These are phyloP conservation scores for Mortierella sp. DNA, from an alignment of 371 early-diverging fungal genomes.

Conservation along the genomic window DNA sequence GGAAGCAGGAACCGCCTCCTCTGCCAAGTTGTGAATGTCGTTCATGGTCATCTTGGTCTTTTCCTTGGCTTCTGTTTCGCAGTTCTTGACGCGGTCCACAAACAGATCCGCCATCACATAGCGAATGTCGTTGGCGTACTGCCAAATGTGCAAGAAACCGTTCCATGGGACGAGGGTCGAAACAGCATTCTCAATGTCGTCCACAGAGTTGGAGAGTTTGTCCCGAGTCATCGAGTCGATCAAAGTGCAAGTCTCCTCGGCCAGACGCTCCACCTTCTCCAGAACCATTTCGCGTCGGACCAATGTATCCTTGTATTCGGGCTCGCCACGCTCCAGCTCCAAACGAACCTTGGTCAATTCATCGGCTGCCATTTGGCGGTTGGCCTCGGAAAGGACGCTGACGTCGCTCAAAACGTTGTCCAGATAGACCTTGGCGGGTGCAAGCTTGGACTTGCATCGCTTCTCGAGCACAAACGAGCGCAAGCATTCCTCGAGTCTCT, in stretches of 20 bases:
- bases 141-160: conserved; percentile 85
- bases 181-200: conserved; percentile 70
- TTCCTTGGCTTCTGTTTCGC: conserved; percentile 76
- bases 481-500: conserved; percentile 83
- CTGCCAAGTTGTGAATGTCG: conserved; percentile 70
- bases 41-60: conserved; percentile 68
- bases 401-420: conserved; percentile 82
- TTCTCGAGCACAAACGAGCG: conserved; percentile 95
- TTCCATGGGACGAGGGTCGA: conserved; percentile 77
- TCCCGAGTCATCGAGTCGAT: conserved; percentile 66
- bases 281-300: conserved; percentile 65
- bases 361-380: conserved; percentile 58
- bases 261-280: conserved; percentile 73
- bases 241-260: conserved; percentile 68
- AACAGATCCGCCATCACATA: conserved; percentile 74
- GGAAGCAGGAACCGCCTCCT: conserved; percentile 59
- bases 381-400: conserved; percentile 63
- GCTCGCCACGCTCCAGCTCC: conserved; percentile 65
- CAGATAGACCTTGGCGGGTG: conserved; percentile 93
- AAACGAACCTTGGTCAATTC: conserved; percentile 52
- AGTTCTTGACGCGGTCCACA: conserved; percentile 69
- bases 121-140: conserved; percentile 84
- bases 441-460: conserved; percentile 92
- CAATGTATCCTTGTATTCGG: conserved; percentile 66
- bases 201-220: conserved; percentile 66